A percentile compares a stretch with the other conserved stretches of the same genome.
phyloP scores from a whole-genome alignment of 2,329 filamentous ascomycete genomes.

The Penicillium expansum region DNA sequence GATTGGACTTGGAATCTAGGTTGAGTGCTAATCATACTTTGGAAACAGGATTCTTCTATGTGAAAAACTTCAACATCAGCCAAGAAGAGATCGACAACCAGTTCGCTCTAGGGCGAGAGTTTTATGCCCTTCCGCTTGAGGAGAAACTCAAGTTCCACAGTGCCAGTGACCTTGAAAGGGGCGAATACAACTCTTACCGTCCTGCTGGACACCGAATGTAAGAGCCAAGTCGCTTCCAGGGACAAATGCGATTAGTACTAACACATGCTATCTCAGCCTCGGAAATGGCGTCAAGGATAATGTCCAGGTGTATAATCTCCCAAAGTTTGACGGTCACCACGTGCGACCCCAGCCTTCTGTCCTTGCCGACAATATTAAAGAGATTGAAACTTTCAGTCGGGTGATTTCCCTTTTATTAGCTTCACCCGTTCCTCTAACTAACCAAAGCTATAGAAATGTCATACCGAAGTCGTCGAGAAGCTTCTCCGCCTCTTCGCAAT shows the following conservation, averaged over 20 bases:
- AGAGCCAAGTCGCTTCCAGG: slow-evolving; percentile 8
- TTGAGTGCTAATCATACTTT: neutral
- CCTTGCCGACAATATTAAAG: slow-evolving; percentile 49
- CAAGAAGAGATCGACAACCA: slow-evolving; percentile 61
- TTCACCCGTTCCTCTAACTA: neutral
- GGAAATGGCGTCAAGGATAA: slow-evolving; percentile 53
- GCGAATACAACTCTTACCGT: slow-evolving; percentile 58
- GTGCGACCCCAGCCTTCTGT: slow-evolving; percentile 49
- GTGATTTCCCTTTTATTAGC: neutral
- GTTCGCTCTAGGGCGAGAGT: slow-evolving; percentile 59
- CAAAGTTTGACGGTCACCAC: slow-evolving; percentile 54
- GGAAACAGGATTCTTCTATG: slow-evolving; percentile 59
- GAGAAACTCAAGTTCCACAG: slow-evolving; percentile 59
- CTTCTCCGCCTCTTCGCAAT: slow-evolving; percentile 61
- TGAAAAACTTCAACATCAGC: slow-evolving; percentile 60
- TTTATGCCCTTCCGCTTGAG: slow-evolving; percentile 56
- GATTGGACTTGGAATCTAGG: neutral
- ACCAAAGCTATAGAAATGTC: slow-evolving; percentile 26
- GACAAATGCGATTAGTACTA: slow-evolving; percentile 1
- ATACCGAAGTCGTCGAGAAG: slow-evolving; percentile 34
- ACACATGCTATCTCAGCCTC: slow-evolving; percentile 19
- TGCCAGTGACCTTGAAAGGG: slow-evolving; percentile 47
- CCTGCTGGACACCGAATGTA: slow-evolving; percentile 45
- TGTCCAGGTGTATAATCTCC: slow-evolving; percentile 59
- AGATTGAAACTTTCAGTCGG: slow-evolving; percentile 57